phyloP scores from a whole-genome alignment of 495 filamentous ascomycete genomes.

The Neurospora tetrasperma region DNA sequence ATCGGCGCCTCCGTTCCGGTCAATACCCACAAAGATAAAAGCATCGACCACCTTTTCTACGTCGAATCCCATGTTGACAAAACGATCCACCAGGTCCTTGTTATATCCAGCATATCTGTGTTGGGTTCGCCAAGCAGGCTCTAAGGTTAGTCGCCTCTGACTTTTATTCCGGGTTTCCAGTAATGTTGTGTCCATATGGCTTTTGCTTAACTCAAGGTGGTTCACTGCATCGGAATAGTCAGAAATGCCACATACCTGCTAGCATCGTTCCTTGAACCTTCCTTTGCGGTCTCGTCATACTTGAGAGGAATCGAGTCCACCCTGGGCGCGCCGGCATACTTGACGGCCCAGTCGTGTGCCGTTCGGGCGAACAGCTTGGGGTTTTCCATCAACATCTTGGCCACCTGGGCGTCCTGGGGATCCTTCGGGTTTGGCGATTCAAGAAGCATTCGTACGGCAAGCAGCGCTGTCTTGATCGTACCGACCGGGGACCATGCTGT shows the following conservation, averaged over 20 bases:
- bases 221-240: not conserved
- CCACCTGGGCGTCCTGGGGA: conserved; percentile 94
- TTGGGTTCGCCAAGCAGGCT: not conserved
- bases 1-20: conserved; percentile 63
- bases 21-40: conserved; percentile 73
- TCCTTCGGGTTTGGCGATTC: conserved; percentile 92
- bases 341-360: conserved; percentile 82
- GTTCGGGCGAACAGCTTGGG: conserved; percentile 71
- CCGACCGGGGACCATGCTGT: conserved; percentile 88
- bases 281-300: conserved; percentile 6
- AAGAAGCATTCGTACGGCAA: conserved; percentile 87
- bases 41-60: conserved; percentile 79
- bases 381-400: conserved; percentile 73
- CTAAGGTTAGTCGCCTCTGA: not conserved
- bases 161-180: not conserved
- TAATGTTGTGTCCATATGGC: not conserved
- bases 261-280: conserved; percentile 22
- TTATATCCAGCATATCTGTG: conserved; percentile 82
- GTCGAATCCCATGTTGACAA: conserved; percentile 88
- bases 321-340: conserved; percentile 70
- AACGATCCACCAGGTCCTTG: conserved; percentile 76
- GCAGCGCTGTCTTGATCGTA: conserved; percentile 88
- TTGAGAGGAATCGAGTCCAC: conserved; percentile 12
- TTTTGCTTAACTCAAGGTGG: not conserved
- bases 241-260: conserved; percentile 21